A percentile compares a stretch with the other conserved stretches of the same genome.
Conservation (phyloP, 306 rosid genomes). For the Malus sieversii region DNA sequence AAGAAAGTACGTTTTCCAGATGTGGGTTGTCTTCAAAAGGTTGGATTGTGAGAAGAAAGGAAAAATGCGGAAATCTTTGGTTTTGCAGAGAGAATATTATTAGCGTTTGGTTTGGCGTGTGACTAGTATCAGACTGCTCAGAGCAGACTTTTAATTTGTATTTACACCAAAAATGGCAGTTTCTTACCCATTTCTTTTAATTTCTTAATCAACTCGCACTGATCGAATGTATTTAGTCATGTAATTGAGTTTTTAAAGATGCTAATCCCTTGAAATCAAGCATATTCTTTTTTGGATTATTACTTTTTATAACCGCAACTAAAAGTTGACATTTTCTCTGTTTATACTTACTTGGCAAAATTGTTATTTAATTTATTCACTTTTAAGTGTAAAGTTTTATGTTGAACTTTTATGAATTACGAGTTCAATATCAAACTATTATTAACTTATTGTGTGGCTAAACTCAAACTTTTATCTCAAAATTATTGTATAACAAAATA, state of each 20-base stretch:
- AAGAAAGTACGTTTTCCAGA: conserved; percentile 4
- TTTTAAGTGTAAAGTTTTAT: no score
- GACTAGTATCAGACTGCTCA: not conserved
- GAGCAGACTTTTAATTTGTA: conserved; percentile 21
- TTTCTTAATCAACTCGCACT: not conserved
- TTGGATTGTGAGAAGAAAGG: conserved; percentile 16
- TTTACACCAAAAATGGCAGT: conserved; percentile 24
- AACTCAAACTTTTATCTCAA: no score
- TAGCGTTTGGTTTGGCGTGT: conserved; percentile 24
- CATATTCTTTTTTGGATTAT: not conserved
- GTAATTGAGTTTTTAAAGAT: conserved; percentile 5
- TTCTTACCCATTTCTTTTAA: not conserved
- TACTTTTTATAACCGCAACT: not conserved
- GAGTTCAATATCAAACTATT: no score
- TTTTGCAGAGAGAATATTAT: conserved; percentile 32
- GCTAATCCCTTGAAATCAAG: not conserved
- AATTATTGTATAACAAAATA: no score
- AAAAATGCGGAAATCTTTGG: conserved; percentile 25
- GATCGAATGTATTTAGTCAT: conserved; percentile 9
- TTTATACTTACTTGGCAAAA: not conserved
- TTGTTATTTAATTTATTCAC: not conserved
- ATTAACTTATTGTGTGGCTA: no score
- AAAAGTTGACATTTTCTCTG: not conserved
- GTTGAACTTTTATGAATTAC: no score
- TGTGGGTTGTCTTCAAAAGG: conserved; percentile 24